Base-by-base conservation (phyloP, 108 stramenopile genomes). In the Asterionellopsis glacialis region DNA sequence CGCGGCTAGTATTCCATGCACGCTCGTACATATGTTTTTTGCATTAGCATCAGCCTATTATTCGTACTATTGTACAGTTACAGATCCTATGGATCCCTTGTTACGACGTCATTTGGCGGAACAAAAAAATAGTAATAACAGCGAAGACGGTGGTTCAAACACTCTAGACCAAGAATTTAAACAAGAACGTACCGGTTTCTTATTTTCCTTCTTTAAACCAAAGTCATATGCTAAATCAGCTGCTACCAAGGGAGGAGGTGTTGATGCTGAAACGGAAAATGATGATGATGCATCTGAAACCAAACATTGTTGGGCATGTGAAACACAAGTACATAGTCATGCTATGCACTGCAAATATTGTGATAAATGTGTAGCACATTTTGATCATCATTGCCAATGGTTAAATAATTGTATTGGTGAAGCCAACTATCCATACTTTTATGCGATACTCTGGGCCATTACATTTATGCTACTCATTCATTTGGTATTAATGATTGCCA, bases 311-410 rank as follows among this genome's bases (percentile, higher is more conserved):
- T 93, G 90, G 90, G 80, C 93, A 18, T 95, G 95, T 63, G 78
- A 84, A 28, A 66, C 65, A 27, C 70, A 84, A 41, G 91, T 93
- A 9, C 61, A 69, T 41, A 57, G 67, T 21, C 59, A 84, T 49
- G 81, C 87, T 42, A 94, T 93, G 91, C 96, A 97, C 57, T 97
- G 96, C 82, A 88, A 93, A 62, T 95, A 82, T 59, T 97, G 96
- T 68, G 81, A 97, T 66, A 97, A 97, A 64, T 97, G 96, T 69
- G 91, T 95, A 16, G 62, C 66, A 47, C 63, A 71, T n/a, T 97
- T 97, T 65, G 96, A 97, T 70, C 96, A 97, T 70, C 96, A 97
- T 67, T 97, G 96, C 74, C 77, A 85, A 65, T 97, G 94, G 94
- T 87, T 97, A 60, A 95, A 97, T 48, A 94, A 91, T 11, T 94